Conservation (phyloP, 495 filamentous ascomycete genomes). For the Daldinia decipiens region DNA sequence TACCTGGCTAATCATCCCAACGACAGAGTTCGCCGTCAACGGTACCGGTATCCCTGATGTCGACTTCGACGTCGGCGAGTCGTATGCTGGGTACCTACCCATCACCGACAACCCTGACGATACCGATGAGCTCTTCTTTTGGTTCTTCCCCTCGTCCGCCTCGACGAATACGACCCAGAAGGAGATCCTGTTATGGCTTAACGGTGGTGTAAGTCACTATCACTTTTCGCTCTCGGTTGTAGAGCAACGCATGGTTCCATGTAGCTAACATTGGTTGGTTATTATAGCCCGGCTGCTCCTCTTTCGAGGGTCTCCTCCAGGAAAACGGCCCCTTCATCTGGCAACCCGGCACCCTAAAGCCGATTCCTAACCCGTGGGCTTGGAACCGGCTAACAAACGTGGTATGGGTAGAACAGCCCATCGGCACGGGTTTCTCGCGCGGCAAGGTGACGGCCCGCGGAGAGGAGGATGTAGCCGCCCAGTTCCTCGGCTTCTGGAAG, state of each 20-base stretch:
- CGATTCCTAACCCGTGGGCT: constrained; percentile 69
- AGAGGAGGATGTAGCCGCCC: constrained; percentile 71
- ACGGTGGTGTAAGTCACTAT: constrained; percentile 50
- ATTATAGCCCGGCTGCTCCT: constrained; percentile 67
- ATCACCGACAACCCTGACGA: constrained; percentile 64
- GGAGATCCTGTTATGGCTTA: constrained; percentile 74
- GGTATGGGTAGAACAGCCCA: constrained; percentile 78
- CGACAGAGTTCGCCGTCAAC: constrained; percentile 71
- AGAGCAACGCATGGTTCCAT: not conserved
- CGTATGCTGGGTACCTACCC: constrained; percentile 80
- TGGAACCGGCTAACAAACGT: constrained; percentile 76
- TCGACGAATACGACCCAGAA: constrained; percentile 58
- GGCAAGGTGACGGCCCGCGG: constrained; percentile 70
- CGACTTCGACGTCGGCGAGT: constrained; percentile 81
- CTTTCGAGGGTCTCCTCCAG: constrained; percentile 72
- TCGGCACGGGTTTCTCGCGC: constrained; percentile 78
- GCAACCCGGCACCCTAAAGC: constrained; percentile 67
- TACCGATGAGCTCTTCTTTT: constrained; percentile 74
- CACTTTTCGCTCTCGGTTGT: not conserved
- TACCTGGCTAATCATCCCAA: not conserved
- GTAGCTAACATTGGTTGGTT: not conserved
- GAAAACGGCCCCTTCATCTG: constrained; percentile 74
- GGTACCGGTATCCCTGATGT: constrained; percentile 77
- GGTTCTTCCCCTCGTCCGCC: constrained; percentile 75
- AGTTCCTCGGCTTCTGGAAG: constrained; percentile 79